Base-by-base conservation (phyloP, 2,329 filamentous ascomycete species). In the Teratosphaeria nubilosa region DNA sequence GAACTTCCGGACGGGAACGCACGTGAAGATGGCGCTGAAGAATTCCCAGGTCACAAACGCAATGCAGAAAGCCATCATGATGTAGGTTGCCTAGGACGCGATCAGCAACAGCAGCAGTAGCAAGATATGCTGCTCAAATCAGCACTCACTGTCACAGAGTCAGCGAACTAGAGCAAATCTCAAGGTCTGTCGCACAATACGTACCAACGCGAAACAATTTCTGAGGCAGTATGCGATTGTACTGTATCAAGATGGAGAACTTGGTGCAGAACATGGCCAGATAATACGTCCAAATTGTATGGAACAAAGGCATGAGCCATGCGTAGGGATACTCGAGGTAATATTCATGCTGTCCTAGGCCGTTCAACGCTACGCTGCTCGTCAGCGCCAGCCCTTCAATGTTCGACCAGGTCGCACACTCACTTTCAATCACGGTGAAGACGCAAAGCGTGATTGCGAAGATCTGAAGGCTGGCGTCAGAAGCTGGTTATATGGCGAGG, bases 221-320 rank as follows among this genome's bases (percentile, higher is more conserved):
- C 13, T 53, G 51, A 9, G 72, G 73, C 56, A 80, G 79, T 25
- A 80, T 72, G 16, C 75, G 74, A n/a, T 76, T 71, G 59, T 79
- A 80, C 60, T 78, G 77, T 56, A 79, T 67, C 3, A 79, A 65
- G 48, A 79, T 78, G 0, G 76, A 77, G 9, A 74, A 68, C 65
- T 78, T 78, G 30, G 74, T 74, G 58, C 70, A 71, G 20, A 66
- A 68, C 34, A 74, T 63, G 5, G 69, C 70, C 20, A 72, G 60
- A 57, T 75, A 73, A 64, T 75, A 75, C n/a, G 73, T 72, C 71
- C 50, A 76, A 73, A 64, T 78, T n/a, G 62, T 65, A 2, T 59
- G 55, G 56, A 61, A 67, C 7, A 66, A 22, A 10, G 41, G 41
- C 41, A 48, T 48, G n/a, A 48, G 41, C 41, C 41, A 48, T 20